Conservation (phyloP, 2,329 filamentous ascomycete genomes). For the Exophiala calicioides region DNA sequence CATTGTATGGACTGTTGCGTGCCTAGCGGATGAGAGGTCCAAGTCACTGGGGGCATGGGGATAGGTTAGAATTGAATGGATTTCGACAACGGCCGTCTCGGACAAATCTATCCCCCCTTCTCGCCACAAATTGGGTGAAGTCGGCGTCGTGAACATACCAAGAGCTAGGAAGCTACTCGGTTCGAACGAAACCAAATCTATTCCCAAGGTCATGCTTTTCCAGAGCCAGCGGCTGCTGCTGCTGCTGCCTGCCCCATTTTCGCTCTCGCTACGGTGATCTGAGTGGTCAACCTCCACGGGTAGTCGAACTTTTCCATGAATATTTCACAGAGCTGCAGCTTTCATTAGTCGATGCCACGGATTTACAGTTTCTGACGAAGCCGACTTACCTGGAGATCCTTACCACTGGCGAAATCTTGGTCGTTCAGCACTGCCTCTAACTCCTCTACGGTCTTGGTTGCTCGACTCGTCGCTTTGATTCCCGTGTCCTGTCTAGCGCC, state of each 20-base stretch:
- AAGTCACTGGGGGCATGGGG: too few relatives aligned
- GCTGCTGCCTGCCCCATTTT: slow-evolving; percentile 5
- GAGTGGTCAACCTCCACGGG: slow-evolving; percentile 22
- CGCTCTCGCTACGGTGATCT: slow-evolving; percentile 15
- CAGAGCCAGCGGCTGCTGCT: neutral
- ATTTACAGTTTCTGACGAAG: neutral
- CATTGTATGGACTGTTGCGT: too few relatives aligned
- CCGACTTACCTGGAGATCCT: slow-evolving; percentile 20
- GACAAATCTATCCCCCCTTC: too few relatives aligned
- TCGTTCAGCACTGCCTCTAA: slow-evolving; percentile 22
- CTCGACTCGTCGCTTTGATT: slow-evolving; percentile 35
- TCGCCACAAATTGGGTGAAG: too few relatives aligned
- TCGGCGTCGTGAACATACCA: too few relatives aligned
- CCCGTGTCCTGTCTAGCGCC: slow-evolving; percentile 36
- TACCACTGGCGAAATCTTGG: slow-evolving; percentile 19
- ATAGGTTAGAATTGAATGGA: too few relatives aligned
- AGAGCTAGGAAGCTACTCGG: too few relatives aligned
- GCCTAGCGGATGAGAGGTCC: too few relatives aligned
- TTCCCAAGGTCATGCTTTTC: too few relatives aligned
- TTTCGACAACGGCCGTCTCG: too few relatives aligned
- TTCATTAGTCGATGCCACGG: slow-evolving; percentile 6
- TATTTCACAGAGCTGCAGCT: slow-evolving; percentile 24
- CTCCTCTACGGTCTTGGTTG: slow-evolving; percentile 23
- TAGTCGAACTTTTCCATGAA: slow-evolving; percentile 26
- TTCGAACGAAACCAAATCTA: too few relatives aligned